Percentiles rank a stretch among this genome's conserved stretches.
phyloP scores from a whole-genome alignment of 1,284 basidiomycete genomes.

The Trichosporon sp. region DNA sequence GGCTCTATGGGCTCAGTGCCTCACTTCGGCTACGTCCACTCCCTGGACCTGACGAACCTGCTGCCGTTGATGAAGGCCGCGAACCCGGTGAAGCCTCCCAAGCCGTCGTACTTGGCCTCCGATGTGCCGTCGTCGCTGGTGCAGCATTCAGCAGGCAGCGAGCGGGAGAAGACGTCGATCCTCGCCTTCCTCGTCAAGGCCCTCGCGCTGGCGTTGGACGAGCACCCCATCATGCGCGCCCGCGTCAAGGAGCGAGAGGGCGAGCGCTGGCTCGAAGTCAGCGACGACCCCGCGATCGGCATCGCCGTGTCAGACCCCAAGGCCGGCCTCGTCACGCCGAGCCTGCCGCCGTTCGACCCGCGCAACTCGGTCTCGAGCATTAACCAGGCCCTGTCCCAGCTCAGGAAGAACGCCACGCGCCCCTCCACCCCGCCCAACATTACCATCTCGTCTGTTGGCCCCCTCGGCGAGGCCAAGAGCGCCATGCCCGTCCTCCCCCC shows the following conservation, averaged over 20 bases:
- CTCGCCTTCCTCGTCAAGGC: constrained; percentile 83
- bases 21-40: constrained; percentile 76
- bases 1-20: constrained; percentile 58
- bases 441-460: constrained; percentile 81
- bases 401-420: constrained; percentile 59
- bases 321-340: constrained; percentile 75
- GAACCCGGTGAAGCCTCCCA: constrained; percentile 56
- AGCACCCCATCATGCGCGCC: constrained; percentile 49
- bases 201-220: constrained; percentile 69
- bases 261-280: constrained; percentile 34
- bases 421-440: constrained; percentile 65
- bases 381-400: constrained; percentile 47
- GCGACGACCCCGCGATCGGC: constrained; percentile 33
- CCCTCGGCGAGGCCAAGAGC: constrained; percentile 64
- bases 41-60: constrained; percentile 73
- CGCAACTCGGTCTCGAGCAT: constrained; percentile 62
- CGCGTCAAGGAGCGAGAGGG: constrained; percentile 25
- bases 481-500: constrained; percentile 77
- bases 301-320: constrained; percentile 58
- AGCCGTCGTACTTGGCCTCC: constrained; percentile 45
- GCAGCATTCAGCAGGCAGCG: constrained; percentile 36
- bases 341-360: constrained; percentile 60
- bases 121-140: constrained; percentile 53
- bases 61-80: constrained; percentile 63
- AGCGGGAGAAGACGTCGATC: constrained; percentile 58